These are phyloP conservation scores for Yamadazyma insecticola DNA, from an alignment of 805 yeast species.

Conservation along the genomic window DNA sequence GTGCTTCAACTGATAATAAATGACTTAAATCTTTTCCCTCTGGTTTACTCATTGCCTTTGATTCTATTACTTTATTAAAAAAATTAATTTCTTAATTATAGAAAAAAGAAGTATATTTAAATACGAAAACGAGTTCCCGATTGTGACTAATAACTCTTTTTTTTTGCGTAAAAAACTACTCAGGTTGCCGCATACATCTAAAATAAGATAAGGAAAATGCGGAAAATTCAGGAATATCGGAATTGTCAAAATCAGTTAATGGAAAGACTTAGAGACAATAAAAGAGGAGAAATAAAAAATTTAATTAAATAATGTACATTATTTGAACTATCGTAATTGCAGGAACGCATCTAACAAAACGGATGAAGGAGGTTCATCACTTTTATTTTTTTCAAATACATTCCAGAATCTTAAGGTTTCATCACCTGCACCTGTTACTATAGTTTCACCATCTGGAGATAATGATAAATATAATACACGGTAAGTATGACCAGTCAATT, in stretches of 20 bases:
- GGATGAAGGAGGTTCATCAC: conserved; percentile 54
- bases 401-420: conserved; percentile 96
- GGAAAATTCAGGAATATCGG: too few relatives aligned
- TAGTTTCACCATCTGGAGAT: conserved; percentile 94
- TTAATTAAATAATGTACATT: not conserved
- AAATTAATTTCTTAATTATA: too few relatives aligned
- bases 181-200: too few relatives aligned
- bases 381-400: conserved; percentile 74
- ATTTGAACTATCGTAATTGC: conserved; percentile 51
- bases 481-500: conserved; percentile 90
- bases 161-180: too few relatives aligned
- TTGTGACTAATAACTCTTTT: too few relatives aligned
- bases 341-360: conserved; percentile 69
- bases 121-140: too few relatives aligned
- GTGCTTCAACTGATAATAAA: conserved; percentile 73
- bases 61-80: not conserved
- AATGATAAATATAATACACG: conserved; percentile 84
- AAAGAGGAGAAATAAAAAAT: not conserved
- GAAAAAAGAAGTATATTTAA: too few relatives aligned
- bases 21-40: conserved; percentile 68
- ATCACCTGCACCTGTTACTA: conserved; percentile 98
- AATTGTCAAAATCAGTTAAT: too few relatives aligned
- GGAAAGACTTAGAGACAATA: not conserved
- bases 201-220: too few relatives aligned
- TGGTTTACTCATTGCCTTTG: too few relatives aligned